Evolutionary conservation across 164 flowering plant genomes (phyloP).

Genomic region (Vitis vinifera): DNA sequence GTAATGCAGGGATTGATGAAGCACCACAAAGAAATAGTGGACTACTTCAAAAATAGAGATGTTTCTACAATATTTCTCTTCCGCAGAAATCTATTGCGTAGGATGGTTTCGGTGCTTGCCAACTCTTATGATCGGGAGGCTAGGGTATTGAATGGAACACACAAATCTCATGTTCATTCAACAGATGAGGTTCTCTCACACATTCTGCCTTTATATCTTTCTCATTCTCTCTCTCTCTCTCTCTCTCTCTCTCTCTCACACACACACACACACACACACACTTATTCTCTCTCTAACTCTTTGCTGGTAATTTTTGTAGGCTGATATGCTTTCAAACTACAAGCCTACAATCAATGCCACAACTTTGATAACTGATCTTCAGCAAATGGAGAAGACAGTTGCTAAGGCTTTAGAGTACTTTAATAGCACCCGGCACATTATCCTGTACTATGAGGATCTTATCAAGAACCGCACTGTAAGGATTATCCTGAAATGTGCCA

Average conservation of each 20-base stretch:
- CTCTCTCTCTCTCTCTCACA: neutral
- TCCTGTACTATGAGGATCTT: conserved; percentile 75
- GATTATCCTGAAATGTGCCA: too few relatives aligned
- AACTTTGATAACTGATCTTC: conserved; percentile 45
- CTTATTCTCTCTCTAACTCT: conserved; percentile 2
- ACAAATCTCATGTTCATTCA: conserved; percentile 86
- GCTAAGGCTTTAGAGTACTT: conserved; percentile 52
- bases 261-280: neutral
- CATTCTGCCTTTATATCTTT: neutral
- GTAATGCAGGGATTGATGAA: conserved; percentile 61
- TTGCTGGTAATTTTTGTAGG: conserved; percentile 39
- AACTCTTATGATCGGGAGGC: conserved; percentile 76
- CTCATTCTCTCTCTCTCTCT: conserved; percentile 15
- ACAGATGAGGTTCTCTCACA: conserved; percentile 50
- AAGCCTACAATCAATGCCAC: conserved; percentile 61
- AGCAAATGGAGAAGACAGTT: conserved; percentile 41
- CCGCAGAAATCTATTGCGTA: conserved; percentile 63
- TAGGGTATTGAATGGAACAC: conserved; percentile 76
- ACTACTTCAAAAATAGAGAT: conserved; percentile 69
- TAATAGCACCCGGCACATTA: conserved; percentile 60
- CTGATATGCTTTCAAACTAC: conserved; percentile 59
- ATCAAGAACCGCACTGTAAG: conserved; percentile 59
- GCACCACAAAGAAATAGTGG: conserved; percentile 57
- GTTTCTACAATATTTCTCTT: conserved; percentile 75
- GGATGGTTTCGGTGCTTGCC: conserved; percentile 73